Conservation (phyloP, 192 early-diverging fungal species). For the Coemansia umbellata region DNA sequence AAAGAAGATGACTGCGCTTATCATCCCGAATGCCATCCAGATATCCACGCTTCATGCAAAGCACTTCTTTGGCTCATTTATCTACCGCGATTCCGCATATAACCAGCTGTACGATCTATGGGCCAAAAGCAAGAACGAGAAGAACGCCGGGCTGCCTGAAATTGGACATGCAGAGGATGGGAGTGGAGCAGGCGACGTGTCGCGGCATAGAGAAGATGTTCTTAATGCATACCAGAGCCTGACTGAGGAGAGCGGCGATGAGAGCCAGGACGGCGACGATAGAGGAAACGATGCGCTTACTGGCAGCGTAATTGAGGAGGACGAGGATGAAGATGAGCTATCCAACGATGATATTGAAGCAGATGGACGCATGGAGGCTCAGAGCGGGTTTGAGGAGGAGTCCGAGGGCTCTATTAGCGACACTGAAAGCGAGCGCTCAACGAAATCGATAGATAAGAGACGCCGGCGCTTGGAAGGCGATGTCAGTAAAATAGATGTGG, state of each 20-base stretch:
- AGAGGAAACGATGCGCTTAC: neutral
- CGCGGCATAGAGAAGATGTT: constrained; percentile 25
- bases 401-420: constrained; percentile 18
- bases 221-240: constrained; percentile 44
- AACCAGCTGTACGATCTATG: constrained; percentile 69
- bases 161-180: constrained; percentile 40
- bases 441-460: neutral
- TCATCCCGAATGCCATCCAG: constrained; percentile 88
- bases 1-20: constrained; percentile 76
- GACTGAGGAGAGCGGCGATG: constrained; percentile 15
- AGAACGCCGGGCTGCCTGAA: constrained; percentile 38
- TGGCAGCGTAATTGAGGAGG: neutral
- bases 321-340: neutral
- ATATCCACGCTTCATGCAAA: constrained; percentile 67
- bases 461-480: neutral
- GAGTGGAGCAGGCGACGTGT: constrained; percentile 34
- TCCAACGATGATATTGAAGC: neutral
- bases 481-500: no score
- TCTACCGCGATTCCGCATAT: constrained; percentile 76
- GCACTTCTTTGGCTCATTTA: constrained; percentile 83
- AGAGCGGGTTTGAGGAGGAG: neutral
- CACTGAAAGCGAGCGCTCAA: constrained; percentile 8
- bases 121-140: constrained; percentile 44
- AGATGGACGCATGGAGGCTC: neutral
- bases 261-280: neutral